These are phyloP conservation scores for Fraxinus nigra DNA, from an alignment of 305 asterid species.

Conservation along the genomic window DNA sequence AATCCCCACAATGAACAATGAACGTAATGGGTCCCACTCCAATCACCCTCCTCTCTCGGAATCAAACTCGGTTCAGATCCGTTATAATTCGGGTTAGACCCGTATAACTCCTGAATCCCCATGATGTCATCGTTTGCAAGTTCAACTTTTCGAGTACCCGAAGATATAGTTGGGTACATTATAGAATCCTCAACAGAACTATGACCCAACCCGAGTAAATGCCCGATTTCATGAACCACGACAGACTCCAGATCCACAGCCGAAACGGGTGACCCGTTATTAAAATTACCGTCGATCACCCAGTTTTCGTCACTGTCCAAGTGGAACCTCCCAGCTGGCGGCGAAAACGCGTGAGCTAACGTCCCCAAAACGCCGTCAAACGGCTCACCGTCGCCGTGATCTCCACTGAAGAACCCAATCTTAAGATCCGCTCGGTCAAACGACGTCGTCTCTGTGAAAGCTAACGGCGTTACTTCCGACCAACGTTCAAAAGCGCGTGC, in stretches of 20 bases:
- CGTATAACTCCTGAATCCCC: constrained; percentile 74
- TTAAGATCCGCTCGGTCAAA: constrained; percentile 49
- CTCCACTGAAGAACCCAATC: constrained; percentile 68
- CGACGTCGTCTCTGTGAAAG: constrained; percentile 47
- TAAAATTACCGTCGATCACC: constrained; percentile 64
- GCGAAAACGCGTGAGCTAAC: constrained; percentile 89
- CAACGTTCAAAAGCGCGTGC: constrained; percentile 74
- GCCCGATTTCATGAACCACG: constrained; percentile 95
- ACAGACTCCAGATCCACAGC: constrained; percentile 90
- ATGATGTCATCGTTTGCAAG: constrained; percentile 55
- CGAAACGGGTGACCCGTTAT: constrained; percentile 36
- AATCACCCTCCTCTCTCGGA: constrained; percentile 43
- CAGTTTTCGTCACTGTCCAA: constrained; percentile 84
- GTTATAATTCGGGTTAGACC: constrained; percentile 72
- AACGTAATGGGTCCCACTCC: constrained; percentile 31
- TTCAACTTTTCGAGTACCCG: constrained; percentile 68
- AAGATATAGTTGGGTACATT: constrained; percentile 69
- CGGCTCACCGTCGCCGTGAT: constrained; percentile 92
- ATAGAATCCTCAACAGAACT: constrained; percentile 75
- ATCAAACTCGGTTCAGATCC: constrained; percentile 43
- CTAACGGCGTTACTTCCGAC: constrained; percentile 77
- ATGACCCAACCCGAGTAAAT: constrained; percentile 87
- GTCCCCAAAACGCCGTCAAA: constrained; percentile 89
- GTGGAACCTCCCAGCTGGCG: constrained; percentile 71
- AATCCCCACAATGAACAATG: constrained; percentile 4